Conservation (phyloP, 2,329 filamentous ascomycete genomes). For the Claviceps arundinis region DNA sequence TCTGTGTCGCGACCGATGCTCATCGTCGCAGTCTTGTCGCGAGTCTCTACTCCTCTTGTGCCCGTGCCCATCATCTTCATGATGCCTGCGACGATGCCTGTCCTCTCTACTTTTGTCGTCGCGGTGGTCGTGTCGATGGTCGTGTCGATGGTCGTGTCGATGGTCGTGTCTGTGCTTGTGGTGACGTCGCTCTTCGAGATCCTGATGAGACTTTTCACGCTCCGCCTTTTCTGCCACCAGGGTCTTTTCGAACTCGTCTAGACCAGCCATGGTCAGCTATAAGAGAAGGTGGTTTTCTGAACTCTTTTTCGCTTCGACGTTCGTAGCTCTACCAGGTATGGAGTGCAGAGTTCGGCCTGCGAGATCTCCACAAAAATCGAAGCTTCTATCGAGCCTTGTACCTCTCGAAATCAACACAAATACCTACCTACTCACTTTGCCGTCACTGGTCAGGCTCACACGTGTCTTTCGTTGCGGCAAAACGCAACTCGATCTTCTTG, state of each 20-base stretch:
- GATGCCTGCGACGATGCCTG: constrained; percentile 18
- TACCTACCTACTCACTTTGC: too few species aligned
- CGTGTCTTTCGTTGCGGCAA: too few species aligned
- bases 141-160: constrained; percentile 11
- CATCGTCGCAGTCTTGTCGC: constrained; percentile 30
- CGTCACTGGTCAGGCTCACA: too few species aligned
- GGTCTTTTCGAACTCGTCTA: constrained; percentile 64
- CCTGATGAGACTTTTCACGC: constrained; percentile 33
- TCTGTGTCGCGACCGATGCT: constrained; percentile 27
- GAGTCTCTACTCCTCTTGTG: constrained; percentile 48
- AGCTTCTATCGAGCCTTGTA: too few species aligned
- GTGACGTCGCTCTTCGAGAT: constrained; percentile 29
- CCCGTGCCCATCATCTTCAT: constrained; percentile 30
- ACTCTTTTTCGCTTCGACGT: too few species aligned
- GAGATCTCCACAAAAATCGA: too few species aligned
- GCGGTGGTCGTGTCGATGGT: constrained; percentile 22
- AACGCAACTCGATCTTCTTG: too few species aligned
- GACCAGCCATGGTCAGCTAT: constrained; percentile 31
- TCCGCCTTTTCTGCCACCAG: constrained; percentile 51
- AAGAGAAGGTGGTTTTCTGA: too few species aligned
- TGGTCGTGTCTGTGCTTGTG: constrained; percentile 35
- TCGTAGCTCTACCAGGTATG: too few species aligned
- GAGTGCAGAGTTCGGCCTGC: too few species aligned
- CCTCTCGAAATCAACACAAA: too few species aligned
- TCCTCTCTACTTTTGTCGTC: constrained; percentile 17